These are phyloP conservation scores for Rutidosis leptorrhynchoides DNA, from an alignment of 129 eudicot species.

Conservation along the genomic window DNA sequence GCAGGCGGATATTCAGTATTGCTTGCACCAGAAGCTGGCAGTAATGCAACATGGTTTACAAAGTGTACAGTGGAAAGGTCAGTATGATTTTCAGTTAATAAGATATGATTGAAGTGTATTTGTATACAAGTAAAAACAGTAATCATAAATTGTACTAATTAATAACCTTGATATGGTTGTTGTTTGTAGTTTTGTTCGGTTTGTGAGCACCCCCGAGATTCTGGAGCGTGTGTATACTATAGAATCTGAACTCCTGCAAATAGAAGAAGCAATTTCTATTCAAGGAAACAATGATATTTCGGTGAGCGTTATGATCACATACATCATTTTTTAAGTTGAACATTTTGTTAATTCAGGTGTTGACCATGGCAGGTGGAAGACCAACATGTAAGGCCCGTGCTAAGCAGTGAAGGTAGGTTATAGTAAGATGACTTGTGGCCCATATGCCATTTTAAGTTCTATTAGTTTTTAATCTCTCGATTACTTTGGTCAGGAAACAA, in stretches of 20 bases:
- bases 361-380: constrained; percentile 49
- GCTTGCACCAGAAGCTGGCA: constrained; percentile 57
- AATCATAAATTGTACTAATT: background rate
- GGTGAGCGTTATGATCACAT: constrained; percentile 17
- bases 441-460: constrained; percentile 12
- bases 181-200: constrained; percentile 81
- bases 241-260: constrained; percentile 87
- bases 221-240: constrained; percentile 89
- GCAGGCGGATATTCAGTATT: constrained; percentile 88
- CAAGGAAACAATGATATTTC: constrained; percentile 54
- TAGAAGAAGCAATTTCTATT: constrained; percentile 67
- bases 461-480: constrained; percentile 5
- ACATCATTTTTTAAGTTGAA: background rate
- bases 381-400: constrained; percentile 44
- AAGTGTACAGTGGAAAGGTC: constrained; percentile 86
- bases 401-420: constrained; percentile 55
- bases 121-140: background rate
- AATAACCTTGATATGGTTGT: constrained; percentile 17
- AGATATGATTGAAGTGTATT: background rate
- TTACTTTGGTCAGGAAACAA: constrained; percentile 52
- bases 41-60: constrained; percentile 79
- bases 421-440: constrained; percentile 1
- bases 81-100: background rate
- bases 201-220: constrained; percentile 95
- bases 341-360: constrained; percentile 1